Conservation (phyloP, 2,329 filamentous ascomycete species). For the Fusarium marasasianum region DNA sequence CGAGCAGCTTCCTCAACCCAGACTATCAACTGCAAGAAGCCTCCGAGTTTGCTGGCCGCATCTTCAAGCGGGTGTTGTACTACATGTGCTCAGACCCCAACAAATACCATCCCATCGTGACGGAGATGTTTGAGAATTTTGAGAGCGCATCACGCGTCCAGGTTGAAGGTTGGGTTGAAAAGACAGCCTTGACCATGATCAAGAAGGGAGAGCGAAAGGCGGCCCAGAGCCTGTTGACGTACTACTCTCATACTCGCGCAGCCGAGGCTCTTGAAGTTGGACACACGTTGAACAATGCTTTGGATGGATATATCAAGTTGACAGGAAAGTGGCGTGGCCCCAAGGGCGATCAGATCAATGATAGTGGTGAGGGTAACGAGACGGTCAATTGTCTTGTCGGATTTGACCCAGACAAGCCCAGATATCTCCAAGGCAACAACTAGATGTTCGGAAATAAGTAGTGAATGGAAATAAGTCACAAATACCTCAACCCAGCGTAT, state of each 20-base stretch:
- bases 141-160: conserved; percentile 28
- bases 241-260: conserved; percentile 36
- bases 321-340: conserved; percentile 31
- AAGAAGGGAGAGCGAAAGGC: conserved; percentile 27
- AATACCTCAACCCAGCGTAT: not conserved
- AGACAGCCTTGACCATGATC: conserved; percentile 26
- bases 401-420: conserved; percentile 35
- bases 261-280: conserved; percentile 33
- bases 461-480: not conserved
- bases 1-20: conserved; percentile 37
- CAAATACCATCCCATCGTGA: conserved; percentile 29
- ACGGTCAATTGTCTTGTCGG: conserved; percentile 39
- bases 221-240: conserved; percentile 27
- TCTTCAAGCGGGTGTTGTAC: conserved; percentile 35
- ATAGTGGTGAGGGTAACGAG: conserved; percentile 35
- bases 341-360: conserved; percentile 35
- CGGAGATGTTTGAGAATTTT: conserved; percentile 18
- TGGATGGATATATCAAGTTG: conserved; percentile 39
- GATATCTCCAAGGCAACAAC: conserved; percentile 8
- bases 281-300: conserved; percentile 22
- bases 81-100: conserved; percentile 38
- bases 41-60: conserved; percentile 31
- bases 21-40: conserved; percentile 39
- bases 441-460: not conserved
- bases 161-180: conserved; percentile 33